Evolutionary conservation across 345 rosid species (phyloP).

Genomic region (Pistacia atlantica): DNA sequence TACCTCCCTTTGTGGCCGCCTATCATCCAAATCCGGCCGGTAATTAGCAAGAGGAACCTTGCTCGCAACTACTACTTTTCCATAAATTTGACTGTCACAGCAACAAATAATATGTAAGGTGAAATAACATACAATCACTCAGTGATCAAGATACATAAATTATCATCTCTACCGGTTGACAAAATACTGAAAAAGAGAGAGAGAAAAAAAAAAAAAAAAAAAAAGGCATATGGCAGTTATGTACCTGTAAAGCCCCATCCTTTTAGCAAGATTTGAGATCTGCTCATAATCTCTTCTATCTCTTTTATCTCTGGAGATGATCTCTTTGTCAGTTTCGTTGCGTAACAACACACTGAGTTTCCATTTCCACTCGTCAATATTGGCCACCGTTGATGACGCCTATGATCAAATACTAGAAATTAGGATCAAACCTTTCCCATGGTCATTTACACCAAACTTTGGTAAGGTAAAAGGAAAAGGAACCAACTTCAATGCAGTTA

Average conservation of each 20-base stretch:
- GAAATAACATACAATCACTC: neutral
- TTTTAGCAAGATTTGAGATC: slow-evolving; percentile 76
- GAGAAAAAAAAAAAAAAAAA: neutral
- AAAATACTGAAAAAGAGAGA: neutral
- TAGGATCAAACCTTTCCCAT: neutral
- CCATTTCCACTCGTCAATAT: slow-evolving; percentile 98
- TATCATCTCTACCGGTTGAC: neutral
- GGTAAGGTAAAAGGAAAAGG: neutral
- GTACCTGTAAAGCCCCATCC: slow-evolving; percentile 96
- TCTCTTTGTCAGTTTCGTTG: slow-evolving; percentile 77
- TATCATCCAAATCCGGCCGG: slow-evolving; percentile 96
- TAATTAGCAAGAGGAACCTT: slow-evolving; percentile 97
- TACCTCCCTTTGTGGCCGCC: slow-evolving; percentile 99
- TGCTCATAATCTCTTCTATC: slow-evolving; percentile 98
- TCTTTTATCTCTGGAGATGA: slow-evolving; percentile 84
- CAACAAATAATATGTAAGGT: slow-evolving; percentile 1
- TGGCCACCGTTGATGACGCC: slow-evolving; percentile 96
- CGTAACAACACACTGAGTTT: slow-evolving; percentile 77
- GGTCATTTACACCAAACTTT: neutral
- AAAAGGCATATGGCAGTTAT: neutral
- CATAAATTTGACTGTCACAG: slow-evolving; percentile 71
- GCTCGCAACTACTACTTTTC: slow-evolving; percentile 95
- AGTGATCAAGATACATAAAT: neutral
- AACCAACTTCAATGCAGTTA: neutral
- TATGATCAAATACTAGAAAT: slow-evolving; percentile 25